A percentile compares a stretch with the other conserved stretches of the same genome.
Conservation (phyloP, 2,329 filamentous ascomycete genomes). For the Pseudocercospora fijiensis region DNA sequence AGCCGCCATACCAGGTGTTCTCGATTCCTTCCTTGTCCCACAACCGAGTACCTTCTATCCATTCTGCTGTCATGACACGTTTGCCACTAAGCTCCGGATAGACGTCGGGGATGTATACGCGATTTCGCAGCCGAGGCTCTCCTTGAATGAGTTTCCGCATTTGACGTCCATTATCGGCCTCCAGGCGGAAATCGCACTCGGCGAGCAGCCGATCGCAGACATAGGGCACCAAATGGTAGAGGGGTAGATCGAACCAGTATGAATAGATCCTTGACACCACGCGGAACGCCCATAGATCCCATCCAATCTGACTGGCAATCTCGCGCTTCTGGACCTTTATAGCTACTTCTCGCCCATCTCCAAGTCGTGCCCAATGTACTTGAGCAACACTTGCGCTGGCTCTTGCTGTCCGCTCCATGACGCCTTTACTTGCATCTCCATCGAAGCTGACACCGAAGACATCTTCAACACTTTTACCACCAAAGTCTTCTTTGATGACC, state of each 20-base stretch:
- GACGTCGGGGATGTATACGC: slow-evolving; percentile 85
- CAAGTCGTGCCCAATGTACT: slow-evolving; percentile 87
- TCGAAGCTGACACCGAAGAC: slow-evolving; percentile 85
- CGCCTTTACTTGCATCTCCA: slow-evolving; percentile 52
- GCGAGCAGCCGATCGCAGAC: slow-evolving; percentile 87
- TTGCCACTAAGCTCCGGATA: slow-evolving; percentile 79
- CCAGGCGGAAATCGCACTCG: slow-evolving; percentile 92
- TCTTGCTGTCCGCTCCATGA: slow-evolving; percentile 70
- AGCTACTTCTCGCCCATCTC: slow-evolving; percentile 86
- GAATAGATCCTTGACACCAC: slow-evolving; percentile 81
- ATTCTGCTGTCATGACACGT: slow-evolving; percentile 89
- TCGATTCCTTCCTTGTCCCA: slow-evolving; percentile 88
- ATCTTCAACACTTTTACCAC: slow-evolving; percentile 76
- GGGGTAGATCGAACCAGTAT: slow-evolving; percentile 85
- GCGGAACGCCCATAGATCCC: slow-evolving; percentile 96
- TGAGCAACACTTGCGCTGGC: slow-evolving; percentile 92
- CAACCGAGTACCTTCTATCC: slow-evolving; percentile 91
- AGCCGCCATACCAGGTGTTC: slow-evolving; percentile 73
- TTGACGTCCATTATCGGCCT: slow-evolving; percentile 80
- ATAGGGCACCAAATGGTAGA: slow-evolving; percentile 88
- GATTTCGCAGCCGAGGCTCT: slow-evolving; percentile 72
- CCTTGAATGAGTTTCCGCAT: slow-evolving; percentile 75
- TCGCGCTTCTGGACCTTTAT: slow-evolving; percentile 96
- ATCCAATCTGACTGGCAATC: slow-evolving; percentile 84
- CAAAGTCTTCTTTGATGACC: slow-evolving; percentile 87